Evolutionary conservation across 2,329 filamentous ascomycete species (phyloP), one percentile per base, ranked within the genome.

Genomic region (Botryotinia globosa): DNA sequence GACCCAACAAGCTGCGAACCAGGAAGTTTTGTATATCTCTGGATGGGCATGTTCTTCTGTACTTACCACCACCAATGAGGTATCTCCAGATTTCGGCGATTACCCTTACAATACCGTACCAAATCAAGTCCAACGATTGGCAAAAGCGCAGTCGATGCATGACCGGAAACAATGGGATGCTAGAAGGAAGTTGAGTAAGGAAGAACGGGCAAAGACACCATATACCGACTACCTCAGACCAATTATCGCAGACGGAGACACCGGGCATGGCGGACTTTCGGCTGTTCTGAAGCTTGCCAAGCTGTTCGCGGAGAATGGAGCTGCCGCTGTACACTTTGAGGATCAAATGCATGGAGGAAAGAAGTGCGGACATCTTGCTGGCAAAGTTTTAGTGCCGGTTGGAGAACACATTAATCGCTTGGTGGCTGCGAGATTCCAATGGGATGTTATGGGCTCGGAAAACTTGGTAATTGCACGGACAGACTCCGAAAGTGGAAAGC

Each of bases 51-150:
- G 96, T 84, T 98, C 95, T 0, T 95, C 94, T 0, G 89, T 97
- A 32, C 86, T 99, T 63, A 98, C 95, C 6, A 91, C 90, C 16
- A 98, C 96, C 54, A 98, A 99, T 84, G 96, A 99, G 82, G 96
- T 99, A 42, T 98, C 94, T 0, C 93, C 96, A 61, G 96, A 99
- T 82, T 97, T 98, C 84, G 96, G 96, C 79, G 96, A 99, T 83
- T 99, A 99, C 82, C 96, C 96, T 0, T 99, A 99, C 85, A 98
- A 98, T 81, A 99, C 96, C 0, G 96, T 99, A 7, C 96, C 96
- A 14, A 98, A 98, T 83, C 96, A 98, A 82, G 96, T 99, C 6
- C 94, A 99, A 84, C 90, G 96, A 76, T 85, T 99, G 69, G 94
- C 97, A 84, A 98, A 98, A 84, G 96, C 96, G 6, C 96, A 99